Base-by-base conservation (phyloP, 768 basidiomycete genomes). In the Lepiota venenata region DNA sequence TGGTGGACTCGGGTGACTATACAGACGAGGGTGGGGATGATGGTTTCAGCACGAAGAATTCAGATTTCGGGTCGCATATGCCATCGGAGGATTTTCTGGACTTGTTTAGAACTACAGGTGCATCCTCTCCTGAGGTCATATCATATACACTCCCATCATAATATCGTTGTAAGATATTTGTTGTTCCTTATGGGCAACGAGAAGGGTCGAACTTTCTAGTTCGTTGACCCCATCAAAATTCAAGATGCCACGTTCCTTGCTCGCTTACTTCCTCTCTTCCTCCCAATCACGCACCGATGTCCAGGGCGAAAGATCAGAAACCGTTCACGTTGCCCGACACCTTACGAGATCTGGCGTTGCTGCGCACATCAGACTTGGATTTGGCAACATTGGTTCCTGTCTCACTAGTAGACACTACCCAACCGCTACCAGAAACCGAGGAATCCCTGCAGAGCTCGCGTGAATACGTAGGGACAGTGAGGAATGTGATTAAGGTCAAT, bases 291-390 rank as follows among this genome's bases (percentile, higher is more conserved):
- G 40, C 50, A 37, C 20, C 36, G 16, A 60, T 59, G 64, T 60
- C 68, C 50, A 65, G 70, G 64, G 37, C 58, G 27, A 69, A 73
- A 72, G 70, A 70, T 50, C 62, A 52, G 18, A 77, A 82, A 56
- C 78, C 82, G 11, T 73, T 91, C 39, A 71, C 81, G 6, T 74
- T 89, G 27, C 66, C 74, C 55, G 77, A 82, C 52, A 83, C 82
- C 6, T 74, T 91, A 36, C 84, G 78, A 11, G 90, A 92, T 67
- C 79, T 92, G 20, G 88, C 89, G 4, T 67, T 88, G 29, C 70
- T 91, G 16, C 80, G 85, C 25, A 81, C 81, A 22, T 82, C 84
- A 9, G 80, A 78, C 36, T 41, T 70, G 15, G 70, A 75, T 58
- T 52, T 75, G 50, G 67, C 51, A 56, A 70, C 46, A 18, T 65